phyloP scores from a whole-genome alignment of 257 asterid genomes.

The Scutellaria galericulata region DNA sequence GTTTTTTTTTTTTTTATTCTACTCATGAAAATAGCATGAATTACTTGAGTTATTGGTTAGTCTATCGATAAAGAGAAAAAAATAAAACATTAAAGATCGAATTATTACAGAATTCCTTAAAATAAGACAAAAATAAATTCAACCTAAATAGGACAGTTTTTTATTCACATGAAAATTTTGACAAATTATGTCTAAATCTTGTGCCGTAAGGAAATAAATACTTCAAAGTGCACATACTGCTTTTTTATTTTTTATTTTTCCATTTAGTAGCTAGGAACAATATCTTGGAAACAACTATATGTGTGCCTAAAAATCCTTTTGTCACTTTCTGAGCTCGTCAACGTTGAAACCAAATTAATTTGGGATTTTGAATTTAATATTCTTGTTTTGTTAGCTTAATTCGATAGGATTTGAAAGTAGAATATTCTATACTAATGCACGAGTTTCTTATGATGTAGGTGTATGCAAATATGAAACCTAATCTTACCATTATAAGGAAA shows the following conservation, averaged over 20 bases:
- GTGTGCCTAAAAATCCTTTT: neutral
- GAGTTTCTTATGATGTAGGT: neutral
- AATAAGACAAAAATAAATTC: slow-evolving; percentile 11
- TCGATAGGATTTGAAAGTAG: neutral
- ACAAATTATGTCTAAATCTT: slow-evolving; percentile 39
- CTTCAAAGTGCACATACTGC: slow-evolving; percentile 11
- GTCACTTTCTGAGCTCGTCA: neutral
- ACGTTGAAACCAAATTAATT: neutral
- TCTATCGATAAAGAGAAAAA: no score
- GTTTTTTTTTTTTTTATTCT: no score
- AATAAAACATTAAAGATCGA: no score
- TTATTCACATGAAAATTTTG: slow-evolving; percentile 24
- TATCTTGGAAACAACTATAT: neutral
- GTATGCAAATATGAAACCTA: neutral
- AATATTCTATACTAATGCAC: neutral
- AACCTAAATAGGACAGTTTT: slow-evolving; percentile 16
- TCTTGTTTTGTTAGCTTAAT: no score
- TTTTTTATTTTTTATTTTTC: neutral
- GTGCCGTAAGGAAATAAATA: slow-evolving; percentile 27
- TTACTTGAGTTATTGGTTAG: no score
- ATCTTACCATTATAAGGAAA: neutral
- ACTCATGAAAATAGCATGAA: no score
- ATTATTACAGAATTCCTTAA: no score
- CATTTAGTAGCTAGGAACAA: neutral
- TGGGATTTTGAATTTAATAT: no score